Base-by-base conservation (phyloP, 2,329 filamentous ascomycete species). In the Exophiala aquamarina region DNA sequence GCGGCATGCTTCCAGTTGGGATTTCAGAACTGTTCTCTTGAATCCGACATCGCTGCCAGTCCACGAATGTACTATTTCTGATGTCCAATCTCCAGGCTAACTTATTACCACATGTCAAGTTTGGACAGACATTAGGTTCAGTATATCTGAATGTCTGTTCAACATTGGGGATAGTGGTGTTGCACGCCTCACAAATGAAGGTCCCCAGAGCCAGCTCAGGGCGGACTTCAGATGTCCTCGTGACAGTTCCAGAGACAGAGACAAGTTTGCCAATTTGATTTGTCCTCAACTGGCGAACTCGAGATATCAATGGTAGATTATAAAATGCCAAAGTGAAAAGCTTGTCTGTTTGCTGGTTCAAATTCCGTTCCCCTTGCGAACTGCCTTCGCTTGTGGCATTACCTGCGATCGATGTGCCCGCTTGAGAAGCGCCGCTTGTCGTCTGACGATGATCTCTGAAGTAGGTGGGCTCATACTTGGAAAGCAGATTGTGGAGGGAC, bases 11-110 rank as follows among this genome's bases (percentile, higher is more conserved):
- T 44, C 93, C 93, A 0, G 93, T 98, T 0, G 93, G 93, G 29
- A 98, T 98, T 66, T 98, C 93, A 3, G 92, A 92, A 58, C 90
- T 95, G 72, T 97, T 98, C 69, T 98, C 93, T 70, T 98, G 93
- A 52, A 97, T 89, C 54, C 94, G 87, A 18, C 97, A 90, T 67
- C 97, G 97, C 66, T 98, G 93, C 93, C 93, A 98, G 71, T 98
- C 93, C 52, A 98, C 87, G 65, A 98, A 98, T 0, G 91, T 97
- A 67, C 91, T 96, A 67, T 95, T 92, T 34, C 89, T 81, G 62
- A 98, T 96, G 61, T 98, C 92, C n/a, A 98, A 73, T 57, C 90
- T 84, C 93, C 93, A 98, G n/a, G 87, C 89, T 49, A 85, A 74
- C 19, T 93, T 84, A 71, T 98, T 98, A 60, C 84, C 84, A 66